Conservation (phyloP, 2,329 filamentous ascomycete genomes). For the Monosporascus sp. region DNA sequence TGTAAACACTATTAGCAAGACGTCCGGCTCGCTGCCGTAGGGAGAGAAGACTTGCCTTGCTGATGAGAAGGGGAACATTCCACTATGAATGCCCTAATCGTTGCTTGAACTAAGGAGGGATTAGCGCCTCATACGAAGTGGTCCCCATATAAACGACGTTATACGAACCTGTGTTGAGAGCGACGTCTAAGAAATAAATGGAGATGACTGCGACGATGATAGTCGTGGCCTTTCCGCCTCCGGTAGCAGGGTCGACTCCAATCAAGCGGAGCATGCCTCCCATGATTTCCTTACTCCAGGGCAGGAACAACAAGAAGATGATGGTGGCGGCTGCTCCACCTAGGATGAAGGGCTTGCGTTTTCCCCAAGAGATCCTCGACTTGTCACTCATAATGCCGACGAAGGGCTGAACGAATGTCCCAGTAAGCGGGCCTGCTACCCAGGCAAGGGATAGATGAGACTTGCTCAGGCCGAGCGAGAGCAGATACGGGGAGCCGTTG, state of each 20-base stretch:
- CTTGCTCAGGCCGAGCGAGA: slow-evolving; percentile 78
- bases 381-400: slow-evolving; percentile 78
- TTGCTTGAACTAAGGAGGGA: slow-evolving; percentile 66
- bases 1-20: slow-evolving; percentile 14
- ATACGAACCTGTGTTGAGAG: slow-evolving; percentile 78
- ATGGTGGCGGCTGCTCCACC: slow-evolving; percentile 64
- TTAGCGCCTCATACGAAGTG: slow-evolving; percentile 5
- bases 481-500: slow-evolving; percentile 80
- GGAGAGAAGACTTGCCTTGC: slow-evolving; percentile 45
- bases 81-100: slow-evolving; percentile 85
- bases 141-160: background rate
- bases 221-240: slow-evolving; percentile 57
- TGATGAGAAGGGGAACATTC: slow-evolving; percentile 90
- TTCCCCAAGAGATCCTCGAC: slow-evolving; percentile 69
- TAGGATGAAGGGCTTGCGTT: slow-evolving; percentile 77
- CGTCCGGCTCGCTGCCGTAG: background rate
- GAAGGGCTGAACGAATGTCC: slow-evolving; percentile 75
- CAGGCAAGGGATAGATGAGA: slow-evolving; percentile 78
- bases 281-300: slow-evolving; percentile 71
- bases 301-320: slow-evolving; percentile 61
- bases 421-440: slow-evolving; percentile 77
- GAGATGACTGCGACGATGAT: slow-evolving; percentile 78
- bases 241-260: slow-evolving; percentile 61
- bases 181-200: slow-evolving; percentile 88
- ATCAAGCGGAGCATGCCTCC: slow-evolving; percentile 63